Evolutionary conservation across 495 filamentous ascomycete genomes (phyloP), one percentile per base, ranked within the genome.

Genomic region (Thozetella sp.): DNA sequence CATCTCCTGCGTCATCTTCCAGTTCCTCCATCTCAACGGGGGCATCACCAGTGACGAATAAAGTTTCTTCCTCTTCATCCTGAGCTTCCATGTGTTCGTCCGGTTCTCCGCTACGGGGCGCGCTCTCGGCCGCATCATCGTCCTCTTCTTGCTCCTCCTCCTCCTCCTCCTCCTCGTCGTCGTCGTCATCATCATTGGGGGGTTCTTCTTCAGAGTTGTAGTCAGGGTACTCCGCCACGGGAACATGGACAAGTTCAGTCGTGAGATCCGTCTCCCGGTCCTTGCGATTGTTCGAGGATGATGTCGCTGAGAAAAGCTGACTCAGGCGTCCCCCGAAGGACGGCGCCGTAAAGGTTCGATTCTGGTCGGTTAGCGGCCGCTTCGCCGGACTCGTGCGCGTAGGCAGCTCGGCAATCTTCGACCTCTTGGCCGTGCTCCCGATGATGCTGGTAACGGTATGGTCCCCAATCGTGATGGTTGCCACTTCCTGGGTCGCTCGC

Each of bases 381-480:
- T 27, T 60, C 25, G 43, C 43, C 20, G 43, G 43, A 20, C 43
- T 48, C 43, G 43, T 48, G 43, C 43, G 43, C 20, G 43, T 48
- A n/a, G 43, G 43, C 20, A 48, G n/a, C 20, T 63, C 65, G 4
- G 54, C 66, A n/a, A 66, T 56, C 30, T 72, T 70, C 40, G 63
- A 65, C 48, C 72, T 75, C 61, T 83, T 85, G 1, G 70, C 58
- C 22, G 73, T 64, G 12, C 71, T 74, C 1, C 82, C 80, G 51
- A 83, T 77, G 23, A 78, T 65, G 34, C 72, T 80, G 0, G 76
- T 93, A 22, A 93, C 86, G 0, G 91, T 93, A 40, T 84, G 86
- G 55, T 90, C 83, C 2, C 92, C 94, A 55, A 98, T 90, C 0
- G 92, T 97, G 26, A 98, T 95, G 2, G 92, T 97, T 26, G 94